phyloP scores from a whole-genome alignment of 2,329 filamentous ascomycete genomes.

The Karstenula rhodostoma region DNA sequence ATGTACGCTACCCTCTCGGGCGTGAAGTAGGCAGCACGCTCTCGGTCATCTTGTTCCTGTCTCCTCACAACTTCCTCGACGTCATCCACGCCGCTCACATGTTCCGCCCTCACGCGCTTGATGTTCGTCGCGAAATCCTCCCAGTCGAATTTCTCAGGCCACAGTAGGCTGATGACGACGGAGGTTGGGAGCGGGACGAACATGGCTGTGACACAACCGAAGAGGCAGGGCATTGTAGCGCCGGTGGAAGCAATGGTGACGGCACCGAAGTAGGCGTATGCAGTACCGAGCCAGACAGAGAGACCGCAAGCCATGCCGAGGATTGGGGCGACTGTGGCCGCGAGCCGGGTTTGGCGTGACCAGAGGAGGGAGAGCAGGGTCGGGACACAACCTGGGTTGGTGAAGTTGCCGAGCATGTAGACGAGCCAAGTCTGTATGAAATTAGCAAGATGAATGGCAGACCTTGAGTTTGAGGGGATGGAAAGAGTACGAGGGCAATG shows the following conservation, averaged over 20 bases:
- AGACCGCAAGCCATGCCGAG: conserved; percentile 61
- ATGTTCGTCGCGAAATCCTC: conserved; percentile 52
- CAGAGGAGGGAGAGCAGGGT: conserved; percentile 63
- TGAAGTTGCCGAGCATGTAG: conserved; percentile 63
- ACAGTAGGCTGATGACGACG: conserved; percentile 56
- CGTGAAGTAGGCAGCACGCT: neutral
- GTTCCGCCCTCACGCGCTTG: neutral
- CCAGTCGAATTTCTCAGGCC: conserved; percentile 55
- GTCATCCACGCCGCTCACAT: conserved; percentile 17
- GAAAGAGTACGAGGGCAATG: no score
- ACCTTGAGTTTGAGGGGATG: no score
- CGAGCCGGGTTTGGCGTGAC: conserved; percentile 58
- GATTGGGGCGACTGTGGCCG: conserved; percentile 60
- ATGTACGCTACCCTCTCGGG: conserved; percentile 28
- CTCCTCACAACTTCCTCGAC: neutral
- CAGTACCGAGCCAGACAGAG: conserved; percentile 61
- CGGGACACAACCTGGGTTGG: conserved; percentile 63
- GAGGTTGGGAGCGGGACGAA: conserved; percentile 56
- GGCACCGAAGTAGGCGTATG: conserved; percentile 56
- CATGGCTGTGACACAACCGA: conserved; percentile 60
- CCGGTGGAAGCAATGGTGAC: conserved; percentile 60
- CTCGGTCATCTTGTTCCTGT: neutral
- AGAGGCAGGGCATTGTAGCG: conserved; percentile 59
- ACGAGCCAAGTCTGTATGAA: conserved; percentile 54
- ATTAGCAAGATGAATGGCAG: neutral